phyloP scores from a whole-genome alignment of 345 rosid species.

The Brassica incana region DNA sequence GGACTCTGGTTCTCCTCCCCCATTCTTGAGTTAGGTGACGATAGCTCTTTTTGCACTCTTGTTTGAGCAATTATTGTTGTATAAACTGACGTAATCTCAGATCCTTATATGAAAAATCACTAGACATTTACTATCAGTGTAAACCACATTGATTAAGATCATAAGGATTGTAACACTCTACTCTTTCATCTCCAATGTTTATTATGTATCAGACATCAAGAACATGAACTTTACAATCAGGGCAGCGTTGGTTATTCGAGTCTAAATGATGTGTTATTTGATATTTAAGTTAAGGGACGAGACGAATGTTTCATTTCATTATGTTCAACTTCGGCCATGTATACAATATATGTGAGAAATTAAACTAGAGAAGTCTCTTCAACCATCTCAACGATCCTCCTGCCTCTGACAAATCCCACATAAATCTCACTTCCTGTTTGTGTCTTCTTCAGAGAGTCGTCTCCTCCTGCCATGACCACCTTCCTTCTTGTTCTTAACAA shows the following conservation, averaged over 20 bases:
- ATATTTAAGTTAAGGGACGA: no score
- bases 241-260: not conserved
- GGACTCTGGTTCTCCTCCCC: slow-evolving; percentile 39
- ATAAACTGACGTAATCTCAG: slow-evolving; percentile 7
- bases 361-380: slow-evolving; percentile 48
- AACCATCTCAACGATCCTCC: slow-evolving; percentile 38
- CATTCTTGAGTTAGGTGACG: slow-evolving; percentile 40
- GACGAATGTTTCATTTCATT: no score
- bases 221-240: not conserved
- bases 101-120: slow-evolving; percentile 2
- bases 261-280: not conserved
- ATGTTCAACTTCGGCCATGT: not conserved
- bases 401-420: slow-evolving; percentile 59
- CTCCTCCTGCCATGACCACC: slow-evolving; percentile 52
- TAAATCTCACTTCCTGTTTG: slow-evolving; percentile 55
- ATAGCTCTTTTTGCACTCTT: not conserved
- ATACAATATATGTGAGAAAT: not conserved
- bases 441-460: slow-evolving; percentile 52
- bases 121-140: not conserved
- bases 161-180: not conserved
- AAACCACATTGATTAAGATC: slow-evolving; percentile 3
- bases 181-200: slow-evolving; percentile 9
- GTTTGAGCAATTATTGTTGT: slow-evolving; percentile 16
- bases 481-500: slow-evolving; percentile 76
- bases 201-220: slow-evolving; percentile 9